Conservation (phyloP, 2,329 filamentous ascomycete species). For the Aspergillus puulaauensis region DNA sequence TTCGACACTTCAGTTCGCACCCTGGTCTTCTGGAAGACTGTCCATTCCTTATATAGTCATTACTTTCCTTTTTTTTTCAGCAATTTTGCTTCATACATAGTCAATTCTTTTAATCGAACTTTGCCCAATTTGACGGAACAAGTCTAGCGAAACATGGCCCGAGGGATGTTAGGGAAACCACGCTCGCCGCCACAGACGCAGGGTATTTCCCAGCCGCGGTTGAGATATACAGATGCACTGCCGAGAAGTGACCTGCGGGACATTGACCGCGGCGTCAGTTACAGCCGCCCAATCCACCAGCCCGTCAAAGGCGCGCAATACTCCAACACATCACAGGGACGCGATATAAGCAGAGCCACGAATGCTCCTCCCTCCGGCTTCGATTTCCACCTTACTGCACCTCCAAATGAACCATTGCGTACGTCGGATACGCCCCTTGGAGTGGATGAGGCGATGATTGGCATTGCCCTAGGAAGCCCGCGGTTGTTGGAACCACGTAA, state of each 20-base stretch:
- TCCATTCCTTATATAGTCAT: conserved; percentile 28
- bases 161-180: conserved; percentile 28
- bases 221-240: conserved; percentile 32
- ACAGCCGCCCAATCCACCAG: conserved; percentile 12
- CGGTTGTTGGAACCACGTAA: conserved; percentile 31
- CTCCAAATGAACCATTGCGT: conserved; percentile 25
- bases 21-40: conserved; percentile 41
- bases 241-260: conserved; percentile 31
- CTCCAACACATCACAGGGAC: conserved; percentile 20
- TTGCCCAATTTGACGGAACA: background rate
- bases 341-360: conserved; percentile 14
- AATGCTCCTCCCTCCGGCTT: conserved; percentile 21
- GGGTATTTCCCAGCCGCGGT: conserved; percentile 31
- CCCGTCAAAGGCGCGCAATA: conserved; percentile 21
- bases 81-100: background rate
- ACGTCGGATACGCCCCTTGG: conserved; percentile 16
- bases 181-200: conserved; percentile 27
- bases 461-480: conserved; percentile 73
- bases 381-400: conserved; percentile 32
- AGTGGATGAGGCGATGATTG: conserved; percentile 56
- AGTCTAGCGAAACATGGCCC: conserved; percentile 25
- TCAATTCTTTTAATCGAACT: conserved; percentile 7
- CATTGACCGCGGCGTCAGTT: conserved; percentile 14
- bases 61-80: background rate
- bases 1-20: conserved; percentile 1